Conservation (phyloP, 257 asterid genomes). For the Schizonepeta tenuifolia region DNA sequence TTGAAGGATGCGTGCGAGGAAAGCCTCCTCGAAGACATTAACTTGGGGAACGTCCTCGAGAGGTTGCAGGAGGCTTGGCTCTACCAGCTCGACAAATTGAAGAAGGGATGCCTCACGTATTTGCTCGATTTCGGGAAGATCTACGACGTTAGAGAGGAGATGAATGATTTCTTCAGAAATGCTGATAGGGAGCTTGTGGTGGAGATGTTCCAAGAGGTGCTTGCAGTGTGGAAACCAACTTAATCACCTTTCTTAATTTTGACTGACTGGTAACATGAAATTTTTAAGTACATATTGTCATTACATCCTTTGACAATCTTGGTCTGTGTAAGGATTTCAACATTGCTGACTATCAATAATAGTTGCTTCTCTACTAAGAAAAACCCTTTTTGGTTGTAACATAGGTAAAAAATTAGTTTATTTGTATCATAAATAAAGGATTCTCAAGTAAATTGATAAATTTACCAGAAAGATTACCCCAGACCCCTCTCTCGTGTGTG, state of each 20-base stretch:
- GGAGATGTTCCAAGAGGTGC: conserved; percentile 89
- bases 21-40: conserved; percentile 80
- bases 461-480: too few species aligned
- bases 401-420: too few species aligned
- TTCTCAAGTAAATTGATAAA: too few species aligned
- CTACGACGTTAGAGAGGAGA: conserved; percentile 81
- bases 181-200: conserved; percentile 82
- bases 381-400: too few species aligned
- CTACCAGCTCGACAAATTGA: conserved; percentile 72
- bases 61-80: conserved; percentile 97
- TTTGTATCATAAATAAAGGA: too few species aligned
- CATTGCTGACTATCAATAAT: too few species aligned
- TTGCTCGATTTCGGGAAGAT: conserved; percentile 93
- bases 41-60: conserved; percentile 82
- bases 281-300: background rate
- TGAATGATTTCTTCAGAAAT: conserved; percentile 59
- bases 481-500: too few species aligned
- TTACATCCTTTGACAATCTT: background rate
- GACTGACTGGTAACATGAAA: background rate
- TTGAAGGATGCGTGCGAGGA: conserved; percentile 89
- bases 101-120: conserved; percentile 80
- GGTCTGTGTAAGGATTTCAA: background rate
- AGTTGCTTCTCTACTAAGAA: too few species aligned
- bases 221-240: conserved; percentile 73
- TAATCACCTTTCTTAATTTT: conserved; percentile 18